Base-by-base conservation (phyloP, 2,329 filamentous ascomycete species). In the Eutypa lata region DNA sequence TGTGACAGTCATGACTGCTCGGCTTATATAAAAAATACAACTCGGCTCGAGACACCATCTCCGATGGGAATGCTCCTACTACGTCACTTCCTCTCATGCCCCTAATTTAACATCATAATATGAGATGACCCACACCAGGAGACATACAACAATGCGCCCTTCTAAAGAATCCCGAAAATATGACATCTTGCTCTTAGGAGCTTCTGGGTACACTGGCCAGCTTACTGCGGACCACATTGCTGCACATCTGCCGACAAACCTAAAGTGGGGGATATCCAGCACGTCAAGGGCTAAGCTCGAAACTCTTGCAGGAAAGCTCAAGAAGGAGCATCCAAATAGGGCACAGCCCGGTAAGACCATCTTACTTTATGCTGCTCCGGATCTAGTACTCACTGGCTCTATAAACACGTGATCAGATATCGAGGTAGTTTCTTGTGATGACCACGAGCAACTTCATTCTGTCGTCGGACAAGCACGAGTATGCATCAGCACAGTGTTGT, bases 401-500 rank as follows among this genome's bases (percentile, higher is more conserved):
- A n/a, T n/a, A n/a, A n/a, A n/a, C n/a, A n/a, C n/a, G n/a, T n/a
- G n/a, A n/a, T 16, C 31, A 60, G 56, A 48, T 18, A 52, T 57
- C 18, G 57, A 60, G 42, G 50, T 56, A n/a, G 40, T 57, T 13
- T 53, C 54, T 4, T 10, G 49, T 57, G 35, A 37, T 62, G 13
- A 47, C 52, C 22, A 31, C 51, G 1, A n/a, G n/a, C n/a, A n/a
- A n/a, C n/a, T n/a, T n/a, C n/a, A n/a, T n/a, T n/a, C n/a, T n/a
- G 50, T 57, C 26, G 48, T 61, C 11, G 49, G 54, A 26, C 53
- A 56, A 11, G 50, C 56, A n/a, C 57, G 53, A 22, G 55, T 63
- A 26, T 63, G 58, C 46, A 56, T 62, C 11, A 63, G 59, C 46
- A 53, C 58, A 3, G 61, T 64, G 4, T 54, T 54, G 19, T 64